Evolutionary conservation across 495 filamentous ascomycete species (phyloP).

Genomic region (Penicillium dipodomyicola): DNA sequence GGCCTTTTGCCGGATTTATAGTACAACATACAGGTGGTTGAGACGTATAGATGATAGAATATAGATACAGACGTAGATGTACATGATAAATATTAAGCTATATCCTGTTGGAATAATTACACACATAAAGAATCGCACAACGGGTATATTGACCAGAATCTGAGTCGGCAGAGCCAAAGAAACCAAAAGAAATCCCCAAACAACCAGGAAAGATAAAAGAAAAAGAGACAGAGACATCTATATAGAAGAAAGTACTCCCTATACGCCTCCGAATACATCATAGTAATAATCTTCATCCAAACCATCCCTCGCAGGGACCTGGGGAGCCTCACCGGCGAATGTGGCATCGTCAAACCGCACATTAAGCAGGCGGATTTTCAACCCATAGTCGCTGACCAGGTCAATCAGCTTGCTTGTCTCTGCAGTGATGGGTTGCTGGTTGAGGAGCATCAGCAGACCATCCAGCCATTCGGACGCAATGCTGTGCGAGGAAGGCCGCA

Average conservation of each 20-base stretch:
- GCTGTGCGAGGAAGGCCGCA: slow-evolving; percentile 79
- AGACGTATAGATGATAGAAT: neutral
- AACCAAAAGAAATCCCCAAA: slow-evolving; percentile 7
- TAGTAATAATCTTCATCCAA: slow-evolving; percentile 56
- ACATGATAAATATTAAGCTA: neutral
- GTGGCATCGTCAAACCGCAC: slow-evolving; percentile 75
- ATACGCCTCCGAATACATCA: slow-evolving; percentile 52
- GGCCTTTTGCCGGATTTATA: neutral
- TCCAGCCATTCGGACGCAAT: slow-evolving; percentile 96
- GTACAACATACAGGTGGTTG: neutral
- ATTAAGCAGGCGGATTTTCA: slow-evolving; percentile 92
- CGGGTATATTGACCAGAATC: slow-evolving; percentile 21
- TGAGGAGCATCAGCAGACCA: slow-evolving; percentile 89
- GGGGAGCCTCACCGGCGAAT: slow-evolving; percentile 44
- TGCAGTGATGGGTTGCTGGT: slow-evolving; percentile 93
- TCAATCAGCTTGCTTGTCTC: slow-evolving; percentile 88
- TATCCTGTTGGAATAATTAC: neutral
- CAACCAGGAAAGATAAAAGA: neutral
- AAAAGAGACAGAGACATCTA: neutral
- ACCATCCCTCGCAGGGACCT: slow-evolving; percentile 47
- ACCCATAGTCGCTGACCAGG: slow-evolving; percentile 80
- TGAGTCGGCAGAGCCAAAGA: neutral
- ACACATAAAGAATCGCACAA: slow-evolving; percentile 8
- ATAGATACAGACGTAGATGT: neutral
- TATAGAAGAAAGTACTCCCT: neutral